These are phyloP conservation scores for Suillus discolor DNA, from an alignment of 768 basidiomycete genomes.

Conservation along the genomic window DNA sequence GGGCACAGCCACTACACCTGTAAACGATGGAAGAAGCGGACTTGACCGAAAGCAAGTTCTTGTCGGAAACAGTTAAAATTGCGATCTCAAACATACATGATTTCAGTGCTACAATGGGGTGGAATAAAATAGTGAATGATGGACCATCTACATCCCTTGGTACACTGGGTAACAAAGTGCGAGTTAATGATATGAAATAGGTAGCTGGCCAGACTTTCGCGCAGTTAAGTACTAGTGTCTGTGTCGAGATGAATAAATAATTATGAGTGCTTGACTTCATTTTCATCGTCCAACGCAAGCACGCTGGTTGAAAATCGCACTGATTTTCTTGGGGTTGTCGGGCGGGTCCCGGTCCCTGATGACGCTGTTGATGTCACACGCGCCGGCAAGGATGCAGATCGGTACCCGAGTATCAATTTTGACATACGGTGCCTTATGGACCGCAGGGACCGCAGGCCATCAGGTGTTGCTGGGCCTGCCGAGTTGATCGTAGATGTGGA, in stretches of 20 bases:
- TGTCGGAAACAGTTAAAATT: background rate
- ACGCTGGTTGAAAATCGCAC: slow-evolving; percentile 61
- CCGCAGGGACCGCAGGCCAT: slow-evolving; percentile 31
- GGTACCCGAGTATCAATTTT: slow-evolving; percentile 48
- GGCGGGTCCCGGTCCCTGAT: slow-evolving; percentile 37
- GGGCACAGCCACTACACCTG: slow-evolving; percentile 4
- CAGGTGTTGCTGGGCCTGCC: slow-evolving; percentile 27
- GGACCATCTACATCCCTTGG: background rate
- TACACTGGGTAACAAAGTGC: slow-evolving; percentile 1
- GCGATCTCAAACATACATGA: background rate
- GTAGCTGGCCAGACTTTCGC: slow-evolving; percentile 7
- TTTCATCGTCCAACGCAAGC: slow-evolving; percentile 28
- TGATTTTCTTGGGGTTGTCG: slow-evolving; percentile 54
- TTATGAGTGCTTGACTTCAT: background rate
- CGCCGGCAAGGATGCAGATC: slow-evolving; percentile 38
- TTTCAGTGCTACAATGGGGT: slow-evolving; percentile 29
- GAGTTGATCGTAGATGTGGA: slow-evolving; percentile 41
- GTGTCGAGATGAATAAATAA: background rate
- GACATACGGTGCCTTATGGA: slow-evolving; percentile 54
- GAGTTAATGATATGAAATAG: slow-evolving; percentile 4
- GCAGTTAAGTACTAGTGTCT: slow-evolving; percentile 7
- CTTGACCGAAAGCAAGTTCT: background rate
- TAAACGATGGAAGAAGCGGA: background rate
- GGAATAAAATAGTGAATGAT: slow-evolving; percentile 26
- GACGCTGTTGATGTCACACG: slow-evolving; percentile 33